Evolutionary conservation across 345 rosid species (phyloP).

Genomic region (Acer campestre): DNA sequence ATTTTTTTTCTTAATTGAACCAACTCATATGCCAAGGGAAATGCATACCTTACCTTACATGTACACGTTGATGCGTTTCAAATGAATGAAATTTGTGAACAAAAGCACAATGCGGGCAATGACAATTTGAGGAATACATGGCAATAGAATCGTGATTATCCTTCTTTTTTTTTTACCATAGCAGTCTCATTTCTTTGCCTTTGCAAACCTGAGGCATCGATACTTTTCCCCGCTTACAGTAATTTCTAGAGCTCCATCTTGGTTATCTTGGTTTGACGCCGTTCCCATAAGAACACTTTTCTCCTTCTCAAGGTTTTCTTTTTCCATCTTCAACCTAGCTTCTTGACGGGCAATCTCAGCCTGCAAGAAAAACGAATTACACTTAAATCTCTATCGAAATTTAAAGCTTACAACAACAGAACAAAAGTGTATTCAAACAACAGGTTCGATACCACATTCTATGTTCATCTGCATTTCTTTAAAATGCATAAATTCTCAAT

Average conservation of each 20-base stretch:
- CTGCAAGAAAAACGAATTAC: slow-evolving; percentile 29
- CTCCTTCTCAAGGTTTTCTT: slow-evolving; percentile 95
- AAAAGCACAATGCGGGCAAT: slow-evolving; percentile 1
- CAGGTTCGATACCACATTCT: background rate
- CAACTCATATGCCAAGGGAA: background rate
- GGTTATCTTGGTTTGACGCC: slow-evolving; percentile 91
- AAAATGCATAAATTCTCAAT: background rate
- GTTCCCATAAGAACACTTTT: slow-evolving; percentile 99
- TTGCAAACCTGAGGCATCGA: slow-evolving; percentile 85
- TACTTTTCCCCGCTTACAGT: slow-evolving; percentile 97
- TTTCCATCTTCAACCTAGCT: slow-evolving; percentile 93
- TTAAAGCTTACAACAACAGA: background rate
- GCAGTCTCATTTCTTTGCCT: slow-evolving; percentile 65
- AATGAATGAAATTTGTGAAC: slow-evolving; percentile 19
- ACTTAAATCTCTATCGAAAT: background rate
- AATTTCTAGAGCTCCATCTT: slow-evolving; percentile 95
- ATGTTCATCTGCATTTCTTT: background rate
- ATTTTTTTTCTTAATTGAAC: slow-evolving; percentile 16
- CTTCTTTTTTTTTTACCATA: background rate
- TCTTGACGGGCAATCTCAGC: slow-evolving; percentile 93
- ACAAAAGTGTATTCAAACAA: no score
- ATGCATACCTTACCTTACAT: slow-evolving; percentile 16
- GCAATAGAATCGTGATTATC: background rate
- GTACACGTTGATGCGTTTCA: slow-evolving; percentile 10
- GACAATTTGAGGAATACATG: background rate